Conservation (phyloP, 106 monocot genomes). For the Cymbidium sinense region DNA sequence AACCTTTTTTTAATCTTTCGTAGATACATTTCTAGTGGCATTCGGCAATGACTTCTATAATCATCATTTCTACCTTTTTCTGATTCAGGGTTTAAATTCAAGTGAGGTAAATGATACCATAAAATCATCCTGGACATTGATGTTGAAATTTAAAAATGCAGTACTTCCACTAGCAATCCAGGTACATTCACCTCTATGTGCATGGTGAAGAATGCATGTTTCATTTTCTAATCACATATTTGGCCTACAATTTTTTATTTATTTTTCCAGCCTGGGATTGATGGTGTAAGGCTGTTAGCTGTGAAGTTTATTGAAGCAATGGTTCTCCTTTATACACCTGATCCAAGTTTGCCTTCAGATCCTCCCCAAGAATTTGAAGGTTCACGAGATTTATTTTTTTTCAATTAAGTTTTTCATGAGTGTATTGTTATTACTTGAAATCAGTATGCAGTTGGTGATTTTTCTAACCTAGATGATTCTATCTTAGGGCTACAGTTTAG, state of each 20-base stretch:
- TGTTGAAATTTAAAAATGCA: conserved; percentile 73
- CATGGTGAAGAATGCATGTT: background rate
- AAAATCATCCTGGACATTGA: conserved; percentile 64
- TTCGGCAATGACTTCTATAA: background rate
- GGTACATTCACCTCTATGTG: conserved; percentile 31
- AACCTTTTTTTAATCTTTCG: background rate
- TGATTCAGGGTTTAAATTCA: conserved; percentile 61
- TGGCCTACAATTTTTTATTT: conserved; percentile 3
- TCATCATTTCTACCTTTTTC: background rate
- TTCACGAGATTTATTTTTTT: conserved; percentile 15
- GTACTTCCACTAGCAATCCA: conserved; percentile 62
- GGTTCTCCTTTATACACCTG: conserved; percentile 86
- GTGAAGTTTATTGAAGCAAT: conserved; percentile 75
- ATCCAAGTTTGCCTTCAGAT: conserved; percentile 62
- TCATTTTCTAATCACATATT: conserved; percentile 5
- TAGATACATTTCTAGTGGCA: background rate
- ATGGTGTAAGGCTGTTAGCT: conserved; percentile 74
- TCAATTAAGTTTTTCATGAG: background rate
- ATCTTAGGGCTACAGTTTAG: conserved; percentile 46
- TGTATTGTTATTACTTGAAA: conserved; percentile 6
- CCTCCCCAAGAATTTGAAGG: conserved; percentile 54
- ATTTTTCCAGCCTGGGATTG: conserved; percentile 43
- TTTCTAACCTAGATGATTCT: background rate
- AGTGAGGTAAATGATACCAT: conserved; percentile 48
- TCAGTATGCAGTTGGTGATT: background rate